phyloP scores from a whole-genome alignment of 2,329 filamentous ascomycete genomes.

The Exophiala viscosa region DNA sequence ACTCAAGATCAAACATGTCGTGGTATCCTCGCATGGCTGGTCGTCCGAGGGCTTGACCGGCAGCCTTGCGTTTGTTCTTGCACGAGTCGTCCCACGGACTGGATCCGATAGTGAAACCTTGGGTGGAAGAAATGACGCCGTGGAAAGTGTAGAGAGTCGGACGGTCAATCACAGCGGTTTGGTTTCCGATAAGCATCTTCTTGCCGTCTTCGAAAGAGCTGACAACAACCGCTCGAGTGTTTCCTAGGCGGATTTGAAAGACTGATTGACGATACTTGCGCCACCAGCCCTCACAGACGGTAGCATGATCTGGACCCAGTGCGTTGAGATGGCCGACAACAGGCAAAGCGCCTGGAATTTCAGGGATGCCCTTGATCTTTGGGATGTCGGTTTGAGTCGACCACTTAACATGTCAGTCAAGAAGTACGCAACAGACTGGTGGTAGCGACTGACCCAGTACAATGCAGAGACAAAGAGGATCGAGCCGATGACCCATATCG shows the following conservation, averaged over 20 bases:
- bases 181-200: constrained; percentile 65
- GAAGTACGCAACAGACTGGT: not conserved
- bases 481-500: constrained; percentile 13
- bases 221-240: constrained; percentile 63
- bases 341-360: constrained; percentile 53
- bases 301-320: constrained; percentile 54
- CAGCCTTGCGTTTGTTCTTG: constrained; percentile 67
- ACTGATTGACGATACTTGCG: constrained; percentile 54
- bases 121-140: constrained; percentile 65
- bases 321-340: constrained; percentile 58
- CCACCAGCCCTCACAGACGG: constrained; percentile 51
- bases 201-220: constrained; percentile 69
- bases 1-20: constrained; percentile 72
- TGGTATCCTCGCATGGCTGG: constrained; percentile 69
- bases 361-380: constrained; percentile 55
- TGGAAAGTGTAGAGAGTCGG: constrained; percentile 74
- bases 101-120: constrained; percentile 73
- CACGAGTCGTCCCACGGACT: constrained; percentile 74
- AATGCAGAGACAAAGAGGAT: constrained; percentile 12
- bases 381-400: constrained; percentile 47
- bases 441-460: constrained; percentile 14
- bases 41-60: constrained; percentile 68
- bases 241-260: constrained; percentile 50
- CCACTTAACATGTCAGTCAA: constrained; percentile 11
- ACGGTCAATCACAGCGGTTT: constrained; percentile 68